Evolutionary conservation across 306 rosid species (phyloP), one percentile per base, ranked within the genome.

Genomic region (Crotalaria pallida): DNA sequence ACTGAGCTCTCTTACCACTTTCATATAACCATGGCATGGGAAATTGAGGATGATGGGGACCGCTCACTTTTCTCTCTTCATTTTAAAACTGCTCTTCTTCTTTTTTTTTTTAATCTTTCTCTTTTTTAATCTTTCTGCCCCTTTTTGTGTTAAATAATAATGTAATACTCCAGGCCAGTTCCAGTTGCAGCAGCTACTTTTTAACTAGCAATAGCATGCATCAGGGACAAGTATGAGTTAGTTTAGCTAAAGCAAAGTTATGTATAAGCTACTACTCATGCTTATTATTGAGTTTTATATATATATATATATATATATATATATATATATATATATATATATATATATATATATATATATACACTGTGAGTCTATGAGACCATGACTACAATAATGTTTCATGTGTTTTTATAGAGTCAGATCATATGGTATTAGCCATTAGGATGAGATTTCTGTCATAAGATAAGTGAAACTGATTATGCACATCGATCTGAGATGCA

Each of bases 31-130:
- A 68, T 12, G 17, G 18, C 75, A 64, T 82, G 71, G 86, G 86
- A 69, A 78, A 69, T 78, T 78, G 86, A 82, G 63, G 80, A 78
- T 0, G 75, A 82, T 74, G 61, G 75, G 67, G 83, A 77, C 86
- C 59, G 0, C 22, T 67, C 67, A 36, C 6, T 65, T 50, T 56
- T 33, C 58, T 16, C 19, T 65, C n/a, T 71, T 68, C 58, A 27
- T 24, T 24, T 45, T 59, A 26, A 64, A 65, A 61, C 65, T 29
- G 6, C 6, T 33, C 4, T 17, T 26, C 3, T 69, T 13, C 6
- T 33, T 3, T 17, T 26, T 2, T 69, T 13, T 0, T 17, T 43
- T 0, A 3, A 5, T 2, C 10, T 66, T 6, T 17, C 3, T 2
- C 16, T 3, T 12, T 16, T 63, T 26, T 16, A 36, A 51, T 50